Evolutionary conservation across 495 filamentous ascomycete species (phyloP), one percentile per base, ranked within the genome.

Genomic region (Penicillium chermesinum): DNA sequence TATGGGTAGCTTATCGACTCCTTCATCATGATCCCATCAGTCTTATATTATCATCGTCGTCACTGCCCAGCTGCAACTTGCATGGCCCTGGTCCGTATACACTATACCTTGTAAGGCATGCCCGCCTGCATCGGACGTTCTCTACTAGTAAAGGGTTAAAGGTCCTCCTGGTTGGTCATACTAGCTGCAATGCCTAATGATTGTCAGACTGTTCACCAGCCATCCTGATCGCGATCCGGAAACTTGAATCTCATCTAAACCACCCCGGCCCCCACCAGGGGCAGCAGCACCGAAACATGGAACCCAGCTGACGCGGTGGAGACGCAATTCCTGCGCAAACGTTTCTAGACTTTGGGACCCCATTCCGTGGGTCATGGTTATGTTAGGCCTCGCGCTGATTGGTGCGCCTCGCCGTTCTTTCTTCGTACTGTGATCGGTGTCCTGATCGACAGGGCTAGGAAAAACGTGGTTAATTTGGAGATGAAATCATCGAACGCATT

Each of bases 301-400:
- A 56, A 52, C 42, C 30, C 13, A 38, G 39, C 53, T 58, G 56
- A 62, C 52, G 50, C 52, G 50, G 63, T 64, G 61, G 65, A 38
- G 59, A 54, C 61, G 54, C 49, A 54, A 55, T 58, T 30, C 44
- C 38, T 37, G 22, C 27, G 14, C 37, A 38, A 42, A 53, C 52
- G 51, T 63, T 63, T 67, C 60, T 61, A 65, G 63, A 63, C 65
- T 15, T 12, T 1, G 15, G 13, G 14, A 51, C 37, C 38, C 47
- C 47, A 56, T 65, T 64, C 63, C 67, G 55, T 56, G 63, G 67
- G 52, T 65, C 58, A 19, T 30, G 25, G 5, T 10, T 37, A 5
- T 17, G 13, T 13, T 17, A 6, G 4, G 13, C 13, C 13, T 37
- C 13, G 6, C n/a, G 41, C 25, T 43, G 25, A 43, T 43, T 43